phyloP scores from a whole-genome alignment of 805 yeast genomes.

The Kregervanrija delftensis region DNA sequence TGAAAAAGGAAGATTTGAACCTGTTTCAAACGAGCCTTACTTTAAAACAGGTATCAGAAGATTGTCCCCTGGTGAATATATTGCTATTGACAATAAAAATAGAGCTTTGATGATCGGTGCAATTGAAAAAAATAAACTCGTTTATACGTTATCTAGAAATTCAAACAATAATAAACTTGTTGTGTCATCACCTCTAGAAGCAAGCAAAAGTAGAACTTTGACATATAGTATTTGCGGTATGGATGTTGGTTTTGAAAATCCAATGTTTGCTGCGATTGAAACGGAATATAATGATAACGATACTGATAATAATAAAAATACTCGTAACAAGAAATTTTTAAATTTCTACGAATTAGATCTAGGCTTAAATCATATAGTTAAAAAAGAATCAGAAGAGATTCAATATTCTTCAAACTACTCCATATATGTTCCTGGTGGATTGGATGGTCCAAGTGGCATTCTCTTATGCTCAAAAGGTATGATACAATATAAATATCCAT shows the following conservation, averaged over 20 bases:
- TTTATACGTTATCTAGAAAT: constrained; percentile 49
- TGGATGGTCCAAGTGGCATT: constrained; percentile 66
- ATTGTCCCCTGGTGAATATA: constrained; percentile 65
- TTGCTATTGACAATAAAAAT: constrained; percentile 64
- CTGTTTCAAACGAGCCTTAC: constrained; percentile 54
- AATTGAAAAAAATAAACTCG: constrained; percentile 65
- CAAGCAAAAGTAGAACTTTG: constrained; percentile 41
- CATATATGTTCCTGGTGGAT: constrained; percentile 64
- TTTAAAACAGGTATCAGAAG: constrained; percentile 72
- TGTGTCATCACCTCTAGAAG: constrained; percentile 72
- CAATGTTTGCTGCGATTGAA: constrained; percentile 78
- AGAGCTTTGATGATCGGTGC: constrained; percentile 68
- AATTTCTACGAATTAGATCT: constrained; percentile 77
- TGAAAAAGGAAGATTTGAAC: constrained; percentile 27
- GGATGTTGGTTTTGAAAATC: constrained; percentile 78
- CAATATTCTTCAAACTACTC: constrained; percentile 41
- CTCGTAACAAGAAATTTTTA: constrained; percentile 25
- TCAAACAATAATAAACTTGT: constrained; percentile 33
- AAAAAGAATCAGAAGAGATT: constrained; percentile 37
- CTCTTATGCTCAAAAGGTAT: constrained; percentile 54
- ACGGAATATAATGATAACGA: constrained; percentile 36
- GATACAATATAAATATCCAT: constrained; percentile 43
- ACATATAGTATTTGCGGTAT: constrained; percentile 52
- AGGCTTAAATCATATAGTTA: constrained; percentile 73
- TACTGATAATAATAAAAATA: constrained; percentile 21